Evolutionary conservation across 208 protist species (phyloP).

Genomic region (Jaenimonas drosophilae): DNA sequence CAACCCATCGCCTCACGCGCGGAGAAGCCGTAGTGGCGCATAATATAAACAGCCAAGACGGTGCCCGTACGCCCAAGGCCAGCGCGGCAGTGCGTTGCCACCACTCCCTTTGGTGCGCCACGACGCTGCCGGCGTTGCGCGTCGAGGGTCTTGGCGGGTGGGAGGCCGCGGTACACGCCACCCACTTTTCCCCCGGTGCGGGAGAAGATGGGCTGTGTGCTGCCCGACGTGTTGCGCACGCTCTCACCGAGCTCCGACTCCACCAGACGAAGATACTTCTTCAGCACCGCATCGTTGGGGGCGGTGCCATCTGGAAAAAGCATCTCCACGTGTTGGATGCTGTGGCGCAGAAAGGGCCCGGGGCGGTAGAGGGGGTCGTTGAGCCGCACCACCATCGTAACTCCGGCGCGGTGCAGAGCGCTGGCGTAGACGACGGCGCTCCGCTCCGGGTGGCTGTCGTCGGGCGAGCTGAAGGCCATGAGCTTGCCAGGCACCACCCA

Average conservation of each 20-base stretch:
- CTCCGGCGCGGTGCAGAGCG: constrained; percentile 53
- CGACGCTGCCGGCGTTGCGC: not conserved
- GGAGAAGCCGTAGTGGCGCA: constrained; percentile 91
- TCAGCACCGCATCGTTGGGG: constrained; percentile 77
- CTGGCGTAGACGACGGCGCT: constrained; percentile 27
- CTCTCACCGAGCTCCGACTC: constrained; percentile 47
- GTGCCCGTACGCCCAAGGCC: constrained; percentile 96
- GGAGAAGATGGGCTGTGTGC: not conserved
- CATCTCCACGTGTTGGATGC: constrained; percentile 91
- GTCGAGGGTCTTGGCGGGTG: constrained; percentile 12
- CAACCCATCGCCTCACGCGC: constrained; percentile 90
- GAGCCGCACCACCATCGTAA: constrained; percentile 90
- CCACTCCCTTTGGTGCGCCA: constrained; percentile 11
- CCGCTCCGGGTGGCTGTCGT: constrained; percentile 17
- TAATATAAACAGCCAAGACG: constrained; percentile 86
- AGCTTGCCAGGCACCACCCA: constrained; percentile 93
- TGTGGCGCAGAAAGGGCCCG: constrained; percentile 60
- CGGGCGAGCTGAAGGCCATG: constrained; percentile 86
- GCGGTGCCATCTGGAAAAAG: constrained; percentile 90
- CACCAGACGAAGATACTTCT: constrained; percentile 78
- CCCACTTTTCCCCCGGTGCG: not conserved
- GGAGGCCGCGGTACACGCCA: constrained; percentile 27
- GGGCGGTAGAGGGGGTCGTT: constrained; percentile 91
- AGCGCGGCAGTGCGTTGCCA: constrained; percentile 95
- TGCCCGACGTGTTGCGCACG: constrained; percentile 1